These are phyloP conservation scores for Schoenoplectus tabernaemontani DNA, from an alignment of 202 grass and related monocot species.

Conservation along the genomic window DNA sequence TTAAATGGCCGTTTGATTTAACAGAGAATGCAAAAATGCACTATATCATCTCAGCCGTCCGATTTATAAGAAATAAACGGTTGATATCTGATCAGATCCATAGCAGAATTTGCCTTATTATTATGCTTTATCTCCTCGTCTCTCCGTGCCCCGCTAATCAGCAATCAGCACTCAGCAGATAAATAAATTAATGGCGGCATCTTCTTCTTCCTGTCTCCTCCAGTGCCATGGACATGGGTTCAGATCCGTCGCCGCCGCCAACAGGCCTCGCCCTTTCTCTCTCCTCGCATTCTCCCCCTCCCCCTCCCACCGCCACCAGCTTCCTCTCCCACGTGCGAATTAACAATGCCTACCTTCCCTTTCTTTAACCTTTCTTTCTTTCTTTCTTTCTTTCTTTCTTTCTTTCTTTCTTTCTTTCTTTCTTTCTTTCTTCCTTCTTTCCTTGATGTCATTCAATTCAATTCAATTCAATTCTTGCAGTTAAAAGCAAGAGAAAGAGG, in stretches of 20 bases:
- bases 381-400: background rate
- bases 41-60: no score
- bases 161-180: no score
- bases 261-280: background rate
- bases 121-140: no score
- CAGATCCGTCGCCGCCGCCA: conserved; percentile 6
- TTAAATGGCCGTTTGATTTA: no score
- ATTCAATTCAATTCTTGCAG: conserved; percentile 14
- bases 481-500: conserved; percentile 29
- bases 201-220: conserved; percentile 24
- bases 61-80: no score
- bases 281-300: background rate
- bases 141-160: no score
- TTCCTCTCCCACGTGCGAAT: conserved; percentile 35
- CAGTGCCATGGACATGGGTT: background rate
- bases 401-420: background rate
- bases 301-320: background rate
- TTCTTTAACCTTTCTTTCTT: background rate
- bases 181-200: conserved; percentile 8
- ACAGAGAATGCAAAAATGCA: no score
- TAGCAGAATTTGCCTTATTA: no score
- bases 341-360: no score
- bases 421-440: background rate
- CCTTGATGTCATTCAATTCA: background rate
- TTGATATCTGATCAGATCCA: no score